Evolutionary conservation across 2,329 filamentous ascomycete genomes (phyloP).

Genomic region (Colletotrichum eleusines): DNA sequence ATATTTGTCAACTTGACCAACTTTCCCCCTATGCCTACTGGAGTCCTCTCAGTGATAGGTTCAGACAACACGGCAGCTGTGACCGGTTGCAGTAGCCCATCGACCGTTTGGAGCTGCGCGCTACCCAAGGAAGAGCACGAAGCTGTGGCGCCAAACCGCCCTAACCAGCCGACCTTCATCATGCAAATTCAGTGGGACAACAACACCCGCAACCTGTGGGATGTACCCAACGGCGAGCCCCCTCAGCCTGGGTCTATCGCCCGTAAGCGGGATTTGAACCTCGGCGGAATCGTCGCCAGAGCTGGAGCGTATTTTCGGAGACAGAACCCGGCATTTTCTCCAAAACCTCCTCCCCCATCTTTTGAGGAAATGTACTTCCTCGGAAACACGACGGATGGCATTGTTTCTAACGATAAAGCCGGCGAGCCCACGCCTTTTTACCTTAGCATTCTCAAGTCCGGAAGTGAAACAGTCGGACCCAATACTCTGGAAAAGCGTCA

Average conservation of each 20-base stretch:
- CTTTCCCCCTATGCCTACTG: slow-evolving; percentile 88
- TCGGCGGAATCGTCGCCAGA: slow-evolving; percentile 32
- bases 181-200: slow-evolving; percentile 83
- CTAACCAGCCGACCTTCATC: slow-evolving; percentile 81
- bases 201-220: slow-evolving; percentile 64
- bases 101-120: slow-evolving; percentile 87
- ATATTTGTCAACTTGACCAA: slow-evolving; percentile 87
- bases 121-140: slow-evolving; percentile 82
- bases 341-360: slow-evolving; percentile 69
- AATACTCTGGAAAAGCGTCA: slow-evolving; percentile 48
- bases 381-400: slow-evolving; percentile 85
- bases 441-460: slow-evolving; percentile 75
- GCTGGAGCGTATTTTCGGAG: slow-evolving; percentile 39
- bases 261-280: slow-evolving; percentile 18
- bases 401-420: slow-evolving; percentile 74
- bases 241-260: slow-evolving; percentile 45
- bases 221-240: slow-evolving; percentile 55
- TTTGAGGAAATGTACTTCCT: slow-evolving; percentile 82
- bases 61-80: slow-evolving; percentile 74
- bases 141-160: slow-evolving; percentile 70
- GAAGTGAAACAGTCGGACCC: slow-evolving; percentile 50
- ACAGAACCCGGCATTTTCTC: slow-evolving; percentile 54
- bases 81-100: slow-evolving; percentile 77
- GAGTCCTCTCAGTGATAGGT: slow-evolving; percentile 81
- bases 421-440: slow-evolving; percentile 92